Percentiles rank a stretch among this genome's conserved stretches.
These are phyloP conservation scores for Colletotrichum kahawae DNA, from an alignment of 2,329 filamentous ascomycete species.

Conservation along the genomic window DNA sequence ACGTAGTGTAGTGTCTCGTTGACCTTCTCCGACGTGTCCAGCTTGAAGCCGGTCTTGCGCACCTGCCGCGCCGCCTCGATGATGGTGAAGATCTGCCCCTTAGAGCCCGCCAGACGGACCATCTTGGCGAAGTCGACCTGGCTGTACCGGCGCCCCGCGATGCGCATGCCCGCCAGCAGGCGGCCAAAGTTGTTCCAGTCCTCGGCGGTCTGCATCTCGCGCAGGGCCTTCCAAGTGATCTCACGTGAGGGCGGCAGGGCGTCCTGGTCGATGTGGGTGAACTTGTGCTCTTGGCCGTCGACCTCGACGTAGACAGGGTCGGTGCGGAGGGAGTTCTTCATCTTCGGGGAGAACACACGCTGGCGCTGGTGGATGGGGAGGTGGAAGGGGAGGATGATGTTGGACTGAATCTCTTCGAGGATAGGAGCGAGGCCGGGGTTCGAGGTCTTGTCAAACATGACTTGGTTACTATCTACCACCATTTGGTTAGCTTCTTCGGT, in stretches of 20 bases:
- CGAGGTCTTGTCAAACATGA: constrained; percentile 57
- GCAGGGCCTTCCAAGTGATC: constrained; percentile 41
- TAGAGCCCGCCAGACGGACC: constrained; percentile 43
- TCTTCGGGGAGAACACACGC: constrained; percentile 53
- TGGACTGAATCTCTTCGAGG: constrained; percentile 58
- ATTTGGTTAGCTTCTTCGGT: not conserved
- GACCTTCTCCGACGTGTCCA: constrained; percentile 47
- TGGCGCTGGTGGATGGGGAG: constrained; percentile 58
- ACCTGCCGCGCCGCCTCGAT: constrained; percentile 56
- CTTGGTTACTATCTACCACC: constrained; percentile 24
- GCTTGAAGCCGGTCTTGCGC: constrained; percentile 48
- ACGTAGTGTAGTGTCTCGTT: constrained; percentile 42
- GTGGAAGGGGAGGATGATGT: constrained; percentile 66
- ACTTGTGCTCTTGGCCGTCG: constrained; percentile 59
- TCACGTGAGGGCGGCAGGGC: constrained; percentile 49
- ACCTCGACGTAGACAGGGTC: constrained; percentile 65
- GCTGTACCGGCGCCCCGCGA: constrained; percentile 44
- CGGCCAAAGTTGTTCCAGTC: constrained; percentile 60
- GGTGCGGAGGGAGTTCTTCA: constrained; percentile 52
- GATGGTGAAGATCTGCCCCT: constrained; percentile 48
- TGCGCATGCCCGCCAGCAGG: constrained; percentile 55
- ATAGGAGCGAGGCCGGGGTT: constrained; percentile 57
- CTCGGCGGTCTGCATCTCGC: constrained; percentile 49
- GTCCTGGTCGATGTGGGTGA: constrained; percentile 48
- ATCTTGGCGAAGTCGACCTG: constrained; percentile 41